Percentiles rank a stretch among this genome's conserved stretches.
phyloP scores from a whole-genome alignment of 345 rosid genomes.

The Excoecaria cochinchinensis region DNA sequence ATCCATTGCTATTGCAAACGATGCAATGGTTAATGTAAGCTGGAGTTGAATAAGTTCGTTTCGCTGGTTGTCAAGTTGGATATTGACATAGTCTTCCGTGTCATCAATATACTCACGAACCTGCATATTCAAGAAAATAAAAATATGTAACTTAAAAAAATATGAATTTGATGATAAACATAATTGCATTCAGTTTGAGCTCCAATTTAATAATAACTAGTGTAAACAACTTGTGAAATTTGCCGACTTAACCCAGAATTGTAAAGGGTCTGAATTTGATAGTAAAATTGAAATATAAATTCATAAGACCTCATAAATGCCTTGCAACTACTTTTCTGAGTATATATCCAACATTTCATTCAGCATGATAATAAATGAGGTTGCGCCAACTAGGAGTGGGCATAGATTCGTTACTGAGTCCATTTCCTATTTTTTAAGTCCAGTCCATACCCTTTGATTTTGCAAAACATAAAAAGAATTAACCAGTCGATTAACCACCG shows the following conservation, averaged over 20 bases:
- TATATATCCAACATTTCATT: too few species aligned
- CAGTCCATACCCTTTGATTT: too few species aligned
- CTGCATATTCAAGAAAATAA: conserved; percentile 29
- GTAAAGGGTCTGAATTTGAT: too few species aligned
- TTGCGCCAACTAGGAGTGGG: too few species aligned
- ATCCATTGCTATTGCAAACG: conserved; percentile 67
- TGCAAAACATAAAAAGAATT: too few species aligned
- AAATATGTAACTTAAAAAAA: neutral
- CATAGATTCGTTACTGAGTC: too few species aligned
- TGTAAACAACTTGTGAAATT: neutral
- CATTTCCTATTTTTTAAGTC: too few species aligned
- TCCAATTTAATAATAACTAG: neutral
- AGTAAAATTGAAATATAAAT: neutral
- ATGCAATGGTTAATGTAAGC: conserved; percentile 70
- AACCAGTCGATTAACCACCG: too few species aligned
- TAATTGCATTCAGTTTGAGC: neutral
- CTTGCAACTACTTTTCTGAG: too few species aligned
- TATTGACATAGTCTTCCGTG: conserved; percentile 91
- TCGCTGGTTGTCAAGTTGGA: conserved; percentile 85
- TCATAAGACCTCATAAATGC: too few species aligned
- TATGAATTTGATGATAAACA: conserved; percentile 5
- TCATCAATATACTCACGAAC: conserved; percentile 95
- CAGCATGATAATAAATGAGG: too few species aligned
- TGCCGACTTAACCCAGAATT: neutral
- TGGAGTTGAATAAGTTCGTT: conserved; percentile 90